Evolutionary conservation across 2,329 filamentous ascomycete species (phyloP).

Genomic region (Neonectria neomacrospora): DNA sequence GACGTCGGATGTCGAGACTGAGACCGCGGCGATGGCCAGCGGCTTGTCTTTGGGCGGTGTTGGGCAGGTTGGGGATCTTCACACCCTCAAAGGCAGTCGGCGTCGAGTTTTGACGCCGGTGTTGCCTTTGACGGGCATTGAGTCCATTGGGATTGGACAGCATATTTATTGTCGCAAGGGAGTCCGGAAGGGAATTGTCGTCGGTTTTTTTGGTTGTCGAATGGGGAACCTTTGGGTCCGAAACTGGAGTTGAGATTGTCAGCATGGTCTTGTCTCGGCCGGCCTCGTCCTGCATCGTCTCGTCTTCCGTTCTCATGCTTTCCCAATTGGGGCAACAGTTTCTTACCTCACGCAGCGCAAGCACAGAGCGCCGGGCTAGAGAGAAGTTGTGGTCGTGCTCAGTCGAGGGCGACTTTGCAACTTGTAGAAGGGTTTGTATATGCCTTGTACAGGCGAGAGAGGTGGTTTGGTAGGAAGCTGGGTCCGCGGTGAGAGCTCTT

Average conservation of each 20-base stretch:
- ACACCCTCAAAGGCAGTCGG: slow-evolving; percentile 80
- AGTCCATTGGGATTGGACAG: slow-evolving; percentile 81
- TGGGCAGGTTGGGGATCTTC: slow-evolving; percentile 74
- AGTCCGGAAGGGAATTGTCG: slow-evolving; percentile 72
- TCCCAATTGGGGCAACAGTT: neutral
- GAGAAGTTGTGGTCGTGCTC: slow-evolving; percentile 57
- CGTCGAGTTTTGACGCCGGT: slow-evolving; percentile 90
- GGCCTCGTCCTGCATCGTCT: no score
- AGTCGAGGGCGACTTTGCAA: slow-evolving; percentile 58
- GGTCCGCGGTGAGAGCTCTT: slow-evolving; percentile 32
- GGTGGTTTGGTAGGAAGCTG: slow-evolving; percentile 31
- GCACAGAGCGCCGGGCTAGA: slow-evolving; percentile 80
- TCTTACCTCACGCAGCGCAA: slow-evolving; percentile 84
- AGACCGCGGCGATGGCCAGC: slow-evolving; percentile 81
- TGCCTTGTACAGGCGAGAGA: slow-evolving; percentile 50
- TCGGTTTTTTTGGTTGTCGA: slow-evolving; percentile 62
- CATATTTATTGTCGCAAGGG: slow-evolving; percentile 74
- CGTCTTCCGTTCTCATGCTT: neutral
- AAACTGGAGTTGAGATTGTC: slow-evolving; percentile 45
- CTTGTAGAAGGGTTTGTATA: slow-evolving; percentile 33
- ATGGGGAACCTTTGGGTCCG: slow-evolving; percentile 61
- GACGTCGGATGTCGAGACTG: slow-evolving; percentile 80
- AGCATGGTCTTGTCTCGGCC: neutral
- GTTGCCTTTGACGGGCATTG: slow-evolving; percentile 67
- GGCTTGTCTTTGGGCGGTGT: slow-evolving; percentile 55